These are phyloP conservation scores for Fusarium verrucosum DNA, from an alignment of 2,329 filamentous ascomycete genomes.

Conservation along the genomic window DNA sequence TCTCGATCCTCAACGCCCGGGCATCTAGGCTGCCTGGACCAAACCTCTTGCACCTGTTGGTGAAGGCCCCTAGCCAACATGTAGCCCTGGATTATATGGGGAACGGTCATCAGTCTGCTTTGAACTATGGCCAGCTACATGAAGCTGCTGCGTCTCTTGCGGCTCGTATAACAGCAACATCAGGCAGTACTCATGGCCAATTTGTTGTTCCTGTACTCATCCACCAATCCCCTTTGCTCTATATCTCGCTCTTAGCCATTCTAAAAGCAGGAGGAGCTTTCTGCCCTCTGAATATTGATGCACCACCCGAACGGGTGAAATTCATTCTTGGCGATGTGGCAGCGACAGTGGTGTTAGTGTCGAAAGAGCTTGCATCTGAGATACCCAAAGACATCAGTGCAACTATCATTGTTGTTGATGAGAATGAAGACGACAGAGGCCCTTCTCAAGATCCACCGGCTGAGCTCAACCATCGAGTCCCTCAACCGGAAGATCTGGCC, in stretches of 20 bases:
- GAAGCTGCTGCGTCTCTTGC: constrained; percentile 65
- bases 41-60: constrained; percentile 65
- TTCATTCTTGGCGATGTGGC: constrained; percentile 84
- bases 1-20: constrained; percentile 59
- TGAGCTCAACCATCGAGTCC: constrained; percentile 24
- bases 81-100: constrained; percentile 49
- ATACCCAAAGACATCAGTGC: constrained; percentile 49
- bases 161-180: constrained; percentile 52
- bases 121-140: constrained; percentile 74
- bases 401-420: constrained; percentile 52
- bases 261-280: constrained; percentile 86
- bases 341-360: constrained; percentile 74
- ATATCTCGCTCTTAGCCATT: constrained; percentile 79
- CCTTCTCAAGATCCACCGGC: neutral
- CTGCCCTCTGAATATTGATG: constrained; percentile 83
- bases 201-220: constrained; percentile 78
- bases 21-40: constrained; percentile 56
- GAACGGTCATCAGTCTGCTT: constrained; percentile 43
- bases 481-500: constrained; percentile 63
- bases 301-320: constrained; percentile 76
- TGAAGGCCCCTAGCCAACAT: constrained; percentile 52
- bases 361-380: constrained; percentile 55
- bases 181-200: constrained; percentile 37
- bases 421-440: constrained; percentile 23
- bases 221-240: constrained; percentile 79